Base-by-base conservation (phyloP, 495 filamentous ascomycete species). In the Xylaria scruposa region DNA sequence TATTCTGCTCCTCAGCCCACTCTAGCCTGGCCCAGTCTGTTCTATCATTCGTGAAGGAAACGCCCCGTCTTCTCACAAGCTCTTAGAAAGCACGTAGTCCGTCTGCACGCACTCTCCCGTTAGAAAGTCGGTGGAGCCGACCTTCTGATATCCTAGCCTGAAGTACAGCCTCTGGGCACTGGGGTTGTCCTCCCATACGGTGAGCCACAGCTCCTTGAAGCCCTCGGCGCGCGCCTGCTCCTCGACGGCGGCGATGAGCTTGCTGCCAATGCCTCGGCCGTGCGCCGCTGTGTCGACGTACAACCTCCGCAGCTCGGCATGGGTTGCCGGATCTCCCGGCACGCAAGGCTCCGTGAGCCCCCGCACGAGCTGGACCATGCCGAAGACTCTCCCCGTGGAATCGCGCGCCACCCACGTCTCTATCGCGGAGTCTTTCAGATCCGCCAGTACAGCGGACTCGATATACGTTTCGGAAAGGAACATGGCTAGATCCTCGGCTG, bases 131-230 rank as follows among this genome's bases (percentile, higher is more conserved):
- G 77, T 74, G 21, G 65, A 40, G 44, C 81, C 82, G 10, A 75
- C 73, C 54, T 75, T 77, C 56, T 38, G 53, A 59, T 77, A 84
- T 1, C 81, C 82, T 21, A 79, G 47, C 62, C 70, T 76, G 63
- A 70, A 46, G 72, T 84, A 84, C 15, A 83, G 75, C 47, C 71
- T 74, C 67, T 79, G 73, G 1, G 81, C 79, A 13, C 40, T 74
- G 31, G 58, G 8, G 72, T 83, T 80, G 1, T 85, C 64, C 70
- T 85, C 82, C 80, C 81, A 85, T 19, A 85, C 83, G 1, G 81
- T 81, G 21, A 85, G 71, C 83, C 83, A 85, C 13, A 85, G 44
- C 19, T 70, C 66, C 69, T 76, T 49, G 64, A 78, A 81, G 12
- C 79, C 82, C 66, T 80, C 74, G 19, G 77, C 74, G 51, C 74